Percentiles rank a stretch among this genome's conserved stretches.
These are phyloP conservation scores for Saturnispora hagleri DNA, from an alignment of 805 yeast genomes.

Conservation along the genomic window DNA sequence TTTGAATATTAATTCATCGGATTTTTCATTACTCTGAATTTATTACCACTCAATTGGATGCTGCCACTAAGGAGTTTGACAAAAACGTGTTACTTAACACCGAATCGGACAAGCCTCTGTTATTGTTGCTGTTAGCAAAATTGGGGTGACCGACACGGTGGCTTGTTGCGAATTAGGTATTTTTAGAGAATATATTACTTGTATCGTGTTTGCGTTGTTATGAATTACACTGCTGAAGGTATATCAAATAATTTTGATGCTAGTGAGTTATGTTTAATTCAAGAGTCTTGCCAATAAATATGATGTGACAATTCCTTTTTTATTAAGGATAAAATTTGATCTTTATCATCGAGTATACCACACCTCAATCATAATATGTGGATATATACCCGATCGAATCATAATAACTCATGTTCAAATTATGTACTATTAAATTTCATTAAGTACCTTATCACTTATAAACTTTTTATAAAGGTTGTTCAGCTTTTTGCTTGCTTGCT, in stretches of 20 bases:
- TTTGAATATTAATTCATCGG: too few species aligned
- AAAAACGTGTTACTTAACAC: background rate
- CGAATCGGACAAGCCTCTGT: background rate
- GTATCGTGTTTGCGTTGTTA: background rate
- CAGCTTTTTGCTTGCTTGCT: slow-evolving; percentile 8
- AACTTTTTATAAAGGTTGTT: background rate
- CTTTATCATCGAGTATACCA: too few species aligned
- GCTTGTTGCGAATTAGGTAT: background rate
- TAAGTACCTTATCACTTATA: background rate
- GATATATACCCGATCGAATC: too few species aligned
- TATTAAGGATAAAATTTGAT: too few species aligned
- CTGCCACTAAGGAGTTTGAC: background rate
- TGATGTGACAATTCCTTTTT: too few species aligned
- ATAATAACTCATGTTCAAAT: too few species aligned
- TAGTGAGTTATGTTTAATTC: too few species aligned
- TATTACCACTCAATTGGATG: background rate
- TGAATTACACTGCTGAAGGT: too few species aligned
- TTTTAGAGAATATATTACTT: background rate
- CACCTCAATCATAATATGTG: too few species aligned
- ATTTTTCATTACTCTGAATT: background rate
- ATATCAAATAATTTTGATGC: too few species aligned
- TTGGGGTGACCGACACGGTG: background rate
- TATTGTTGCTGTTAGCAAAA: background rate
- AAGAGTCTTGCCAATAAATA: too few species aligned
- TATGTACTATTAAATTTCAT: background rate